These are phyloP conservation scores for Suillus fuscotomentosus DNA, from an alignment of 768 basidiomycete species.

Conservation along the genomic window DNA sequence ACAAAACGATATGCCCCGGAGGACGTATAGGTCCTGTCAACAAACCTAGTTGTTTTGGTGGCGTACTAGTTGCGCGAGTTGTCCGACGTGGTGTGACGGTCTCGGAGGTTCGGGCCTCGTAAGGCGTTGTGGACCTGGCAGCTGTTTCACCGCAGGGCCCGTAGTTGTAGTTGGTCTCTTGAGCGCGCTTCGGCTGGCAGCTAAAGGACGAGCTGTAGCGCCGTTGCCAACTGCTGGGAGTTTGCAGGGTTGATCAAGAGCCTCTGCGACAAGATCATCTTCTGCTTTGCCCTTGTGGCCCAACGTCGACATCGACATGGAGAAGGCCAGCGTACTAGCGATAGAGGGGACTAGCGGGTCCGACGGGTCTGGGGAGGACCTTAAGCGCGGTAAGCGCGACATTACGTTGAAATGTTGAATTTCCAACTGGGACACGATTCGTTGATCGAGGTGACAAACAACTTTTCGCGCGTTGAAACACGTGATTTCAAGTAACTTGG, in stretches of 20 bases:
- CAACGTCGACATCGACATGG: constrained; percentile 5
- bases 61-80: constrained; percentile 65
- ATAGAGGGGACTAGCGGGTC: constrained; percentile 8
- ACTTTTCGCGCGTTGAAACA: constrained; percentile 21
- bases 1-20: constrained; percentile 19
- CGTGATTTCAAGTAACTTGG: constrained; percentile 14
- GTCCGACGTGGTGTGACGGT: constrained; percentile 38
- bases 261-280: constrained; percentile 46
- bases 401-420: constrained; percentile 18
- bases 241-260: constrained; percentile 58
- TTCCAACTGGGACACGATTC: background rate
- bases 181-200: constrained; percentile 43
- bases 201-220: constrained; percentile 46
- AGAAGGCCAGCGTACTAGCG: background rate
- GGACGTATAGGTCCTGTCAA: constrained; percentile 27
- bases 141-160: constrained; percentile 10
- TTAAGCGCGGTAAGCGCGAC: constrained; percentile 16
- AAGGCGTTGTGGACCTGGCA: constrained; percentile 41
- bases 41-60: constrained; percentile 41
- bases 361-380: constrained; percentile 12
- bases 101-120: constrained; percentile 51
- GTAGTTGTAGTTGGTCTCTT: constrained; percentile 15
- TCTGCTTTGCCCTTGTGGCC: constrained; percentile 33
- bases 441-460: constrained; percentile 6
- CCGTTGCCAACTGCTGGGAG: constrained; percentile 57